phyloP scores from a whole-genome alignment of 108 stramenopile genomes.

The Nitzschia sp. region DNA sequence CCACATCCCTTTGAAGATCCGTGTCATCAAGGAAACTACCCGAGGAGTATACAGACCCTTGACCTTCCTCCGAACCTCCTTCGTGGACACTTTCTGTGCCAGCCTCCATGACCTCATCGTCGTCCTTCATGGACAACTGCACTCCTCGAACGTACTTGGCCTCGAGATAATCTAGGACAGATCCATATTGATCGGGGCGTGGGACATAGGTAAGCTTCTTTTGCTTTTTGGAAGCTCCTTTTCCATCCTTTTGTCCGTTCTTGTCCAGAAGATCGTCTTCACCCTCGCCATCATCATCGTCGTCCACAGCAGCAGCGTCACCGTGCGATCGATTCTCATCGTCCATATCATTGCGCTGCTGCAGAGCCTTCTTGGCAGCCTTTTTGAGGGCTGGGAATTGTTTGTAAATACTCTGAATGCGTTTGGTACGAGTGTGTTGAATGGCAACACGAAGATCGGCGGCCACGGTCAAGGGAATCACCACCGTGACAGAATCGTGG shows the following conservation, averaged over 20 bases:
- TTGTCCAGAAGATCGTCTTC: slow-evolving; percentile 6
- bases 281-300: slow-evolving; percentile 21
- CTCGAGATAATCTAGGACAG: slow-evolving; percentile 80
- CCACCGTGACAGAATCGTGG: slow-evolving; percentile 66
- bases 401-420: slow-evolving; percentile 47
- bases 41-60: slow-evolving; percentile 67
- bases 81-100: slow-evolving; percentile 25
- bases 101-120: slow-evolving; percentile 25
- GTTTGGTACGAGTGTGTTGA: slow-evolving; percentile 56
- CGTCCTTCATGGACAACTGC: slow-evolving; percentile 58
- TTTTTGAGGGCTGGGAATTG: slow-evolving; percentile 38
- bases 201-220: slow-evolving; percentile 36
- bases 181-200: slow-evolving; percentile 55
- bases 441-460: slow-evolving; percentile 82
- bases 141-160: slow-evolving; percentile 86
- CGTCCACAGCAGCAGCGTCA: slow-evolving; percentile 4
- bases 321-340: slow-evolving; percentile 13
- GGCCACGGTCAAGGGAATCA: slow-evolving; percentile 67
- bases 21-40: slow-evolving; percentile 80
- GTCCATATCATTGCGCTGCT: slow-evolving; percentile 16
- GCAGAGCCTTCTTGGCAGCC: slow-evolving; percentile 10
- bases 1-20: slow-evolving; percentile 66
- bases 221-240: slow-evolving; percentile 23
- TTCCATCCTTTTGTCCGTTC: slow-evolving; percentile 5
- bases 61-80: slow-evolving; percentile 53